phyloP scores from a whole-genome alignment of 805 yeast genomes.

The Yamadazyma laniorum region DNA sequence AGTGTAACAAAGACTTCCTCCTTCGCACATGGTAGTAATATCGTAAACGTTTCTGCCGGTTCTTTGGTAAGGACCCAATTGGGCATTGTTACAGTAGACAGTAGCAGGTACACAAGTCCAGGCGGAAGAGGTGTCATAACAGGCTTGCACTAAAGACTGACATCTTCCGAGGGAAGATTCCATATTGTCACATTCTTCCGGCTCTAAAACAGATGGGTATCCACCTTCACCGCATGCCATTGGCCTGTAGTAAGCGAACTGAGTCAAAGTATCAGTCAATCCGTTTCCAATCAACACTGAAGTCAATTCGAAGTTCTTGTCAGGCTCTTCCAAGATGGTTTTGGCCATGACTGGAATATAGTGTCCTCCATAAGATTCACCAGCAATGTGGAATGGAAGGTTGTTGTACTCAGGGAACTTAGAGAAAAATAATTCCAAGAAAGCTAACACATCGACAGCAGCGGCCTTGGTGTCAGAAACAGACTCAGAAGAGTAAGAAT shows the following conservation, averaged over 20 bases:
- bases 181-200: conserved; percentile 71
- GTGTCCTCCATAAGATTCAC: conserved; percentile 49
- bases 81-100: conserved; percentile 81
- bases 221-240: conserved; percentile 96
- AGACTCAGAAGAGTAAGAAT: conserved; percentile 30
- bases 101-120: conserved; percentile 91
- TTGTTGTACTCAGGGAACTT: conserved; percentile 33
- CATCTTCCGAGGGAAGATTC: conserved; percentile 67
- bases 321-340: conserved; percentile 41
- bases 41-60: conserved; percentile 94
- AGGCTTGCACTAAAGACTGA: conserved; percentile 66
- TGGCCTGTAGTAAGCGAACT: conserved; percentile 77
- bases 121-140: conserved; percentile 72
- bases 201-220: conserved; percentile 65
- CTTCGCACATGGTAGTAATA: conserved; percentile 73
- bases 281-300: conserved; percentile 93
- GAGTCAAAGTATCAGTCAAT: conserved; percentile 78
- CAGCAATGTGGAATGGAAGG: conserved; percentile 35
- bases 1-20: conserved; percentile 71
- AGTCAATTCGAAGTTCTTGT: conserved; percentile 51
- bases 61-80: conserved; percentile 75
- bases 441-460: conserved; percentile 34
- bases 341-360: conserved; percentile 46
- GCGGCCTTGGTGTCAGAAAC: conserved; percentile 33
- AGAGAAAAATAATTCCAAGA: conserved; percentile 36